Base-by-base conservation (phyloP, 106 monocot genomes). In the Chionographis japonica region DNA sequence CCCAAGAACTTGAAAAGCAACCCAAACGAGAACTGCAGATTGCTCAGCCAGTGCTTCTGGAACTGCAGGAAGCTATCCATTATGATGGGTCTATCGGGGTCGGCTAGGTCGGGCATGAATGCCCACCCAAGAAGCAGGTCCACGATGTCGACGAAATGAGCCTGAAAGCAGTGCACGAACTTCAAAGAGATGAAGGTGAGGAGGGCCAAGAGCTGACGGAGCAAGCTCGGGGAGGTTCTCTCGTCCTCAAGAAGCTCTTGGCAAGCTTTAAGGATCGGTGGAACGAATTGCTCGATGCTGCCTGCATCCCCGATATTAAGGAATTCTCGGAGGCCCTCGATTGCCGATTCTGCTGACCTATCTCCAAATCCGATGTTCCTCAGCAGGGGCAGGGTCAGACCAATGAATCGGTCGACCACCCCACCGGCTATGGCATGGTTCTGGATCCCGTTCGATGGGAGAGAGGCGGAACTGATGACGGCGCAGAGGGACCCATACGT, bases 51-150 rank as follows among this genome's bases (percentile, higher is more conserved):
- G 63, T 98, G 93, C 14, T 68, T 79, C 57, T 71, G 86, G 50
- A 98, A 98, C 77, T 85, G 87, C 71, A 90, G 65, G 71, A 98
- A 98, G 39, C 80, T 77, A 37, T 93, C 85, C 67, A 76, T 88
- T 41, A 98, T 87, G 4, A 83, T 54, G 27, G 36, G 10, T 50
- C 87, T 72, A 57, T 83, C 87, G 3, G 76, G 49, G 20, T 83
- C 98, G 52, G 93, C 79, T 15, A 97, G 89, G 62, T 85, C 84
- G 2, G 97, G 92, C 76, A 89, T 79, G 43, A 98, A 78, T 4
- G 93, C 93, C 92, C 98, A 98, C 8, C 98, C 98, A 58, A 98
- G 90, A 66, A 98, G 93, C 54, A 98, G 71, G 53, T 98, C 98
- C 37, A 98, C 75, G 14, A 90, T 85, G 68, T 98, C 98, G 0